Evolutionary conservation across 2,329 filamentous ascomycete species (phyloP).

Genomic region (Colletotrichum acutatum): DNA sequence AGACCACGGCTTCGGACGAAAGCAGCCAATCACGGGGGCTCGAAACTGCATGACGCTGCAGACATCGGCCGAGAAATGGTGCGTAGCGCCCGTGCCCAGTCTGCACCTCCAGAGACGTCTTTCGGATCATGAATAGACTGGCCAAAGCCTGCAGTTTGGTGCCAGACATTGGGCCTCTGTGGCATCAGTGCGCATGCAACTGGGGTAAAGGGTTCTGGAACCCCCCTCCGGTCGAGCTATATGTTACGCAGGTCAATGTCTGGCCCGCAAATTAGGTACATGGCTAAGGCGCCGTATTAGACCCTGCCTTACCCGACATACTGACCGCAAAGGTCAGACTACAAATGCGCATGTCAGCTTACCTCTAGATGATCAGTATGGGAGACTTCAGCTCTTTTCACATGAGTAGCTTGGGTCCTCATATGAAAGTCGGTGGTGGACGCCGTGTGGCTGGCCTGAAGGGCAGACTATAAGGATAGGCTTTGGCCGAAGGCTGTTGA

Average conservation of each 20-base stretch:
- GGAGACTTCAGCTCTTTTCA: background rate
- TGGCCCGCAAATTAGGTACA: background rate
- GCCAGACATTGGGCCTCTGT: too few relatives aligned
- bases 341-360: background rate
- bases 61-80: background rate
- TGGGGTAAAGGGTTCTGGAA: too few relatives aligned
- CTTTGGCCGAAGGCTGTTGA: background rate
- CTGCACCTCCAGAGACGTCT: background rate
- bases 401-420: background rate
- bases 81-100: background rate
- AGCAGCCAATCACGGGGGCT: background rate
- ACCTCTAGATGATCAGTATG: background rate
- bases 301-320: background rate
- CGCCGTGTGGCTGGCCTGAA: background rate
- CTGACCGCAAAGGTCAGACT: background rate
- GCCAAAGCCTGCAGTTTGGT: background rate
- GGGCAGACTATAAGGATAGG: background rate
- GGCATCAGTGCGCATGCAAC: too few relatives aligned
- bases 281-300: background rate
- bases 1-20: background rate
- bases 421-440: background rate
- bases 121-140: background rate
- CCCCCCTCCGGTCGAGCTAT: too few relatives aligned
- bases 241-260: background rate
- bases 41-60: background rate